These are phyloP conservation scores for Kodamaea sp. DNA, from an alignment of 1,139 yeast genomes.

Conservation along the genomic window DNA sequence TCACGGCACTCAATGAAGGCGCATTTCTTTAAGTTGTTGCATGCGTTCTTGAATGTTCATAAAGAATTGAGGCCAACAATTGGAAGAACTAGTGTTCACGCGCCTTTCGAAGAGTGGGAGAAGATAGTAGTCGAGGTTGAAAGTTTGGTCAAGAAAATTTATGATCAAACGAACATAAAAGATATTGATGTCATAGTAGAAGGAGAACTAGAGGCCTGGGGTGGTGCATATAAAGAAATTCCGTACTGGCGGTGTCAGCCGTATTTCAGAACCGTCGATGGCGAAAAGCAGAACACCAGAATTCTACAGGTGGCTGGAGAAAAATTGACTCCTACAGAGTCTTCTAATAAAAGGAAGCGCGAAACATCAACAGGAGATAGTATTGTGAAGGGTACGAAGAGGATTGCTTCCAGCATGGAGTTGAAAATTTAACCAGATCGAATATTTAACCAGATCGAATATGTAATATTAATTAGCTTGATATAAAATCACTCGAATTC, in stretches of 20 bases:
- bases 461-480: too few relatives aligned
- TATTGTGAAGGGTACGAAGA: too few relatives aligned
- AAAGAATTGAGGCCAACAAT: conserved; percentile 76
- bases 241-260: conserved; percentile 99
- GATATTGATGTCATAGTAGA: conserved; percentile 52
- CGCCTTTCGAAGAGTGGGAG: conserved; percentile 63
- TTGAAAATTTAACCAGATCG: too few relatives aligned
- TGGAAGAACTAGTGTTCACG: conserved; percentile 55
- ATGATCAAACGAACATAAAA: conserved; percentile 39
- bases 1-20: conserved; percentile 85
- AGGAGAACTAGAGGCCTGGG: conserved; percentile 57
- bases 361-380: too few relatives aligned
- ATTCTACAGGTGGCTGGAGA: conserved; percentile 39
- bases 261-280: conserved; percentile 83
- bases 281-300: conserved; percentile 50
- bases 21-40: conserved; percentile 84
- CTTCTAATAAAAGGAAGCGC: too few relatives aligned
- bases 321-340: too few relatives aligned
- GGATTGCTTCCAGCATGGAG: too few relatives aligned
- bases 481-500: conserved; percentile 4
- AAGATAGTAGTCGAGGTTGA: conserved; percentile 70
- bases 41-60: conserved; percentile 73
- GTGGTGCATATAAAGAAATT: conserved; percentile 76
- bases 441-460: too few relatives aligned
- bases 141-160: conserved; percentile 57